Evolutionary conservation across 768 basidiomycete genomes (phyloP).

Genomic region (Calocybe indica): DNA sequence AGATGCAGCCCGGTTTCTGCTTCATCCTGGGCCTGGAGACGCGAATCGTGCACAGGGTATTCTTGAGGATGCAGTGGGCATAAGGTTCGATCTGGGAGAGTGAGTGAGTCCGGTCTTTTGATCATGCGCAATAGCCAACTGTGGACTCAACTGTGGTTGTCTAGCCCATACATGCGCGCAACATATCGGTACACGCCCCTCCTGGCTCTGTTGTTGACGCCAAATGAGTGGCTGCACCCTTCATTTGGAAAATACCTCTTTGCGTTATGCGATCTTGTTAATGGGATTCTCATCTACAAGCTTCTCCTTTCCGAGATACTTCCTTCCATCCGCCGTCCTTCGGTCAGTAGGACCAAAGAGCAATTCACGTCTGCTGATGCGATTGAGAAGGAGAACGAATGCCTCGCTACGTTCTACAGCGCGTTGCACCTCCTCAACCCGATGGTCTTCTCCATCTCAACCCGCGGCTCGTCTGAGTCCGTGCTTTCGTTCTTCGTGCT

Average conservation of each 20-base stretch:
- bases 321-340: conserved; percentile 14
- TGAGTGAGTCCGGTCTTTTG: conserved; percentile 37
- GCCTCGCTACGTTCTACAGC: conserved; percentile 52
- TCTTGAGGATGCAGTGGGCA: conserved; percentile 30
- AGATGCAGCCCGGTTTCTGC: conserved; percentile 77
- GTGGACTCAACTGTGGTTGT: conserved; percentile 5
- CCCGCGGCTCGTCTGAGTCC: conserved; percentile 93
- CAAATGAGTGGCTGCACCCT: conserved; percentile 75
- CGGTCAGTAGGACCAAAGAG: conserved; percentile 7
- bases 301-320: conserved; percentile 50
- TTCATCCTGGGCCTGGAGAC: conserved; percentile 35
- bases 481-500: conserved; percentile 79
- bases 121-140: neutral
- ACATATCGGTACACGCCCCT: conserved; percentile 98
- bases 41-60: conserved; percentile 60
- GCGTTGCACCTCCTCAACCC: conserved; percentile 87
- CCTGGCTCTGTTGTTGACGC: conserved; percentile 74
- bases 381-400: conserved; percentile 2
- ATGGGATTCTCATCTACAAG: conserved; percentile 66
- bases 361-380: neutral
- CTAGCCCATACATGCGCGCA: conserved; percentile 82
- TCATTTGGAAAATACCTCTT: conserved; percentile 92
- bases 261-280: conserved; percentile 74
- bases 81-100: conserved; percentile 56
- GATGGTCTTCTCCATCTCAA: conserved; percentile 92